These are phyloP conservation scores for Aspergillus sp. DNA, from an alignment of 2,329 filamentous ascomycete species.

Conservation along the genomic window DNA sequence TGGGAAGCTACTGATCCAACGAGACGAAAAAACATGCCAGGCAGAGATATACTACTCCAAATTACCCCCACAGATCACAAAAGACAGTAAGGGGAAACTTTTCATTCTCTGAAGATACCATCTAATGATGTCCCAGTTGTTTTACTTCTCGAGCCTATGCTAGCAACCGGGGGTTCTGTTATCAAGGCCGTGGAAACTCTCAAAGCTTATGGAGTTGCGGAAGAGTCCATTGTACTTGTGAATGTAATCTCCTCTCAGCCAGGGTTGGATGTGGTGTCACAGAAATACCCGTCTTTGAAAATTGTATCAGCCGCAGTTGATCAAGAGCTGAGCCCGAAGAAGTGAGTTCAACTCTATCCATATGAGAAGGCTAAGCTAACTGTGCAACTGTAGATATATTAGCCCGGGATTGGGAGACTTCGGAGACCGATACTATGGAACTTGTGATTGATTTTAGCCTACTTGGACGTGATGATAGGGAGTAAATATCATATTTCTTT, in stretches of 20 bases:
- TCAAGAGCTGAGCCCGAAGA: conserved; percentile 12
- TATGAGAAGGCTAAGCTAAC: neutral
- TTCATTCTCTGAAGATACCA: neutral
- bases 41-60: conserved; percentile 32
- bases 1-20: conserved; percentile 34
- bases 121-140: conserved; percentile 11
- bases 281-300: conserved; percentile 20
- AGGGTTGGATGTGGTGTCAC: conserved; percentile 20
- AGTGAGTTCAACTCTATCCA: conserved; percentile 9
- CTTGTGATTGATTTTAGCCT: neutral
- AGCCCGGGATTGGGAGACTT: conserved; percentile 38
- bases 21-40: conserved; percentile 30
- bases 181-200: conserved; percentile 15
- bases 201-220: conserved; percentile 13
- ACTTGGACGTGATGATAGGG: neutral
- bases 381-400: conserved; percentile 27
- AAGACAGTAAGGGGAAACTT: conserved; percentile 13
- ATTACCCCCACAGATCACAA: conserved; percentile 22
- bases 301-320: conserved; percentile 23
- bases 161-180: conserved; percentile 20
- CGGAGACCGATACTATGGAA: conserved; percentile 34
- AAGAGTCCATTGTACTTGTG: conserved; percentile 29
- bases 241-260: conserved; percentile 27
- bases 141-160: conserved; percentile 19
- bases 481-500: neutral